phyloP scores from a whole-genome alignment of 371 early-diverging fungal species.

The Syncephalastrum monosporum region DNA sequence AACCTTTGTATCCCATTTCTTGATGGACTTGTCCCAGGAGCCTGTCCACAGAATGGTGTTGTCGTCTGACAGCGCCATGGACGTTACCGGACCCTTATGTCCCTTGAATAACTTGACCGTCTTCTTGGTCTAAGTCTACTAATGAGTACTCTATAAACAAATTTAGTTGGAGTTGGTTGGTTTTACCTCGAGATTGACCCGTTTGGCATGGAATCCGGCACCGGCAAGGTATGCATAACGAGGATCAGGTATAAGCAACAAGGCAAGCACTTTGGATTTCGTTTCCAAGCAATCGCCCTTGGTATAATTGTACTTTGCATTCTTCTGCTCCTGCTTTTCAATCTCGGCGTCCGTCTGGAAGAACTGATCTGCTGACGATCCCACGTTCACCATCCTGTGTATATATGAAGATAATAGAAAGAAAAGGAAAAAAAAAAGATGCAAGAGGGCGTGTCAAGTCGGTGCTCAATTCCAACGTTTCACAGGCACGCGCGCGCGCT shows the following conservation, averaged over 20 bases:
- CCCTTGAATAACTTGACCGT: constrained; percentile 64
- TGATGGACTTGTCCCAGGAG: constrained; percentile 82
- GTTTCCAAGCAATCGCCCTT: constrained; percentile 62
- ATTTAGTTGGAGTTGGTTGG: not conserved
- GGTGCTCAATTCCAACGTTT: not conserved
- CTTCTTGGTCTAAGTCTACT: constrained; percentile 60
- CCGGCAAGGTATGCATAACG: constrained; percentile 58
- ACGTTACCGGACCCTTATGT: constrained; percentile 83
- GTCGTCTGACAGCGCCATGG: constrained; percentile 49
- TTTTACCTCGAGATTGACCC: constrained; percentile 52
- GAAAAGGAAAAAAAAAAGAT: not conserved
- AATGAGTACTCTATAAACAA: not conserved
- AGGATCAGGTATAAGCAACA: constrained; percentile 29
- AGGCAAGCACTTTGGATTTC: constrained; percentile 64
- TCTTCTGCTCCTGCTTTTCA: constrained; percentile 51
- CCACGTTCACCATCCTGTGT: constrained; percentile 51
- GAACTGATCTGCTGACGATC: constrained; percentile 63
- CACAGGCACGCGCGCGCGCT: not conserved
- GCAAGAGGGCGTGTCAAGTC: not conserved
- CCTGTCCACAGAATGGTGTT: constrained; percentile 64
- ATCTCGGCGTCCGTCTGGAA: constrained; percentile 81
- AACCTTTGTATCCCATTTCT: constrained; percentile 67
- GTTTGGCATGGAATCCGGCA: constrained; percentile 59
- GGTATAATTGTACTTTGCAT: constrained; percentile 63
- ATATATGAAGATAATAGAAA: not conserved